Evolutionary conservation across 2,329 filamentous ascomycete genomes (phyloP).

Genomic region (Colletotrichum kahawae): DNA sequence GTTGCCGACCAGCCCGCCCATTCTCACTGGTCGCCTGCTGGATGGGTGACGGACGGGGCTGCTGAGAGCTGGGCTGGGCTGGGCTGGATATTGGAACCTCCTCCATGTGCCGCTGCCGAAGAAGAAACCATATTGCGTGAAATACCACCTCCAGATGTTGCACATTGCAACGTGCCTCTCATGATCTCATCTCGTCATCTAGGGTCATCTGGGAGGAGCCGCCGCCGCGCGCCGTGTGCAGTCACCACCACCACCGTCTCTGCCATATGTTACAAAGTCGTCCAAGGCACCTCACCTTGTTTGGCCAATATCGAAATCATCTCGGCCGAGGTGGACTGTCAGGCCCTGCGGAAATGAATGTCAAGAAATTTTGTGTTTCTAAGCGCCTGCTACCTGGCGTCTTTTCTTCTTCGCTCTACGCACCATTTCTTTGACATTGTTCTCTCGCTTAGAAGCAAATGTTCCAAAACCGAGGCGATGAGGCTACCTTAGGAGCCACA

Average conservation of each 20-base stretch:
- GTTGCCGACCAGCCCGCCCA: background rate
- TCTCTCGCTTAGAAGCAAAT: background rate
- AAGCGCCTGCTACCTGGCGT: background rate
- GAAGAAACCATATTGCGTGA: background rate
- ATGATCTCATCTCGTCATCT: background rate
- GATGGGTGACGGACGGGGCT: background rate
- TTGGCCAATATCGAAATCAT: background rate
- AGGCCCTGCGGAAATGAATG: background rate
- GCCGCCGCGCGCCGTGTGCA: background rate
- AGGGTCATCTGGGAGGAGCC: background rate
- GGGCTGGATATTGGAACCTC: background rate
- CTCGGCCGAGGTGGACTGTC: background rate
- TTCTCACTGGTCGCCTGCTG: background rate
- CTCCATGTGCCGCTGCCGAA: background rate
- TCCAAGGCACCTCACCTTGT: background rate
- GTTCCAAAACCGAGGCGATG: background rate
- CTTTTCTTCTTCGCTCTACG: background rate
- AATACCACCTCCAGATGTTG: background rate
- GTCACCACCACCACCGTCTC: background rate
- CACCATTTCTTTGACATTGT: background rate
- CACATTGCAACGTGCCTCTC: background rate
- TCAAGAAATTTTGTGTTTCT: background rate
- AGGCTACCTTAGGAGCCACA: background rate
- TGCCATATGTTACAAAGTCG: background rate
- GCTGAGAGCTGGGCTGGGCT: background rate